phyloP scores from a whole-genome alignment of 2,329 filamentous ascomycete genomes.

The Pyrenochaeta sp. region DNA sequence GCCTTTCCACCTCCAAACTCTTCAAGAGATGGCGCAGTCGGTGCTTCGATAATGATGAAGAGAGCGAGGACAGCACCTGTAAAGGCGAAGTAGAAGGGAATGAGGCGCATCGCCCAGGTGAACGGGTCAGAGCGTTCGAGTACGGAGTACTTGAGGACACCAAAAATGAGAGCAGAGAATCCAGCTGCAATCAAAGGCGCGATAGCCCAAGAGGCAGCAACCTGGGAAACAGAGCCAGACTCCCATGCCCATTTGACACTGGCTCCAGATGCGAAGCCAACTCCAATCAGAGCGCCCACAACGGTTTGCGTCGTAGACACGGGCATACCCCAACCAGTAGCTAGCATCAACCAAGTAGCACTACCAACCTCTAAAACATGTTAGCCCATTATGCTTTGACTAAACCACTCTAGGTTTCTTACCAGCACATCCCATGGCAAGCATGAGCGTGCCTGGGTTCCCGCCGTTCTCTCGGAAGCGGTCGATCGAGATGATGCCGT shows the following conservation, averaged over 20 bases:
- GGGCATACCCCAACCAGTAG: constrained; percentile 56
- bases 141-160: constrained; percentile 59
- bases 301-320: constrained; percentile 70
- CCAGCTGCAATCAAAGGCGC: constrained; percentile 58
- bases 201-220: constrained; percentile 59
- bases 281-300: constrained; percentile 67
- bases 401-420: constrained; percentile 53
- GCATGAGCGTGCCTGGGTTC: constrained; percentile 63
- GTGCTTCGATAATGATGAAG: constrained; percentile 65
- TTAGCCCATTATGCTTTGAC: too few species aligned
- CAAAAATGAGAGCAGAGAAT: constrained; percentile 61
- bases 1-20: constrained; percentile 43
- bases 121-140: constrained; percentile 60
- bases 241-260: constrained; percentile 37
- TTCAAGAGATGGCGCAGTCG: constrained; percentile 40
- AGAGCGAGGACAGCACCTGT: constrained; percentile 62
- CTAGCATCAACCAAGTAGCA: too few species aligned
- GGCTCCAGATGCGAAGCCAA: constrained; percentile 60
- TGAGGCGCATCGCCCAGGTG: constrained; percentile 59
- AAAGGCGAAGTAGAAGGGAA: constrained; percentile 59
- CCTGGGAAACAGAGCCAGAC: constrained; percentile 36
- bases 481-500: constrained; percentile 63
- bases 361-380: too few species aligned
- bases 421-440: constrained; percentile 67
- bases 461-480: constrained; percentile 51